A percentile compares a stretch with the other conserved stretches of the same genome.
Conservation (phyloP, 352 stramenopile genomes). For the Globisporangium viniferum region DNA sequence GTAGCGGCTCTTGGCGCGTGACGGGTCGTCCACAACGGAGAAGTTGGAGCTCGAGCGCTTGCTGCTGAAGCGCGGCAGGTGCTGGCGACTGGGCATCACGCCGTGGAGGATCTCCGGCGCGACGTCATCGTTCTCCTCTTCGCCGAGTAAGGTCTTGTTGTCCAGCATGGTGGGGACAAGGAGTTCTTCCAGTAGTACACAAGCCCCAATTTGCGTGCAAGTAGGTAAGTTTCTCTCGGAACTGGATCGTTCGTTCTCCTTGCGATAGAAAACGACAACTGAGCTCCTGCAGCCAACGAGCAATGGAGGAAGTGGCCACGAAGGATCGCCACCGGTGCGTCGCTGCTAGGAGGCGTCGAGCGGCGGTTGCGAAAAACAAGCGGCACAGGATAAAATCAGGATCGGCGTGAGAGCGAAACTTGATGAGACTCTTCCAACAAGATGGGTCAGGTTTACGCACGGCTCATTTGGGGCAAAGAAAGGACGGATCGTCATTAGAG, state of each 20-base stretch:
- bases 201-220: not conserved
- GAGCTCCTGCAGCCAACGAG: not conserved
- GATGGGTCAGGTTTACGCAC: not conserved
- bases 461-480: not conserved
- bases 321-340: not conserved
- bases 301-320: not conserved
- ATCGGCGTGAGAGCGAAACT: not conserved
- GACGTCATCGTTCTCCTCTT: constrained; percentile 15
- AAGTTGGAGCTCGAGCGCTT: constrained; percentile 20
- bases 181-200: not conserved
- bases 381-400: not conserved
- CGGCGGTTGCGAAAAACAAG: not conserved
- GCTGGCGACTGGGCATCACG: constrained; percentile 7
- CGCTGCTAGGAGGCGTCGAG: not conserved
- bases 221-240: not conserved
- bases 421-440: not conserved
- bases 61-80: constrained; percentile 35
- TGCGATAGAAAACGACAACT: constrained; percentile 1
- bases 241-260: not conserved
- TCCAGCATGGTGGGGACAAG: not conserved
- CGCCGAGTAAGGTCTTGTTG: constrained; percentile 3
- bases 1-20: constrained; percentile 5
- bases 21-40: constrained; percentile 7
- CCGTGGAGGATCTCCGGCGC: constrained; percentile 13
- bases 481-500: not conserved